Percentiles rank a stretch among this genome's conserved stretches.
Conservation (phyloP, 345 rosid species). For the Brassica rapa region DNA sequence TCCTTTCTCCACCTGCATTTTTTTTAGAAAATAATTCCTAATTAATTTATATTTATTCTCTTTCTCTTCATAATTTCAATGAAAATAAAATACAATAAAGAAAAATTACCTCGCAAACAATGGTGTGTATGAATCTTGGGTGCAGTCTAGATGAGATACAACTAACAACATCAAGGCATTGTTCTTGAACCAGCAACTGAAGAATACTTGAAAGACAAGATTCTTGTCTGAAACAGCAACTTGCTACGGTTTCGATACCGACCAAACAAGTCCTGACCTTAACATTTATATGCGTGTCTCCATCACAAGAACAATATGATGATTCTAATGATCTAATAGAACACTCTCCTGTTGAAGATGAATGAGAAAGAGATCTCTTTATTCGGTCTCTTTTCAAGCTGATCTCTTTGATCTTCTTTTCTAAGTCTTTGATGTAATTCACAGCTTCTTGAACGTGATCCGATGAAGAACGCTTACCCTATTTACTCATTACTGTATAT, state of each 20-base stretch:
- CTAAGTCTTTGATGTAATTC: slow-evolving; percentile 34
- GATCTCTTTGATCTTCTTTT: slow-evolving; percentile 26
- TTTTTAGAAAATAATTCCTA: neutral
- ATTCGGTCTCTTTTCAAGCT: slow-evolving; percentile 21
- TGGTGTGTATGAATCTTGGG: slow-evolving; percentile 30
- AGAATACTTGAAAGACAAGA: slow-evolving; percentile 29
- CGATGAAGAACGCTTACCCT: slow-evolving; percentile 38
- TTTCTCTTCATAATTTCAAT: neutral
- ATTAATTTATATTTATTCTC: neutral
- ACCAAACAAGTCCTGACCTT: slow-evolving; percentile 23
- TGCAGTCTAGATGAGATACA: slow-evolving; percentile 23
- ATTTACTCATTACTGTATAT: neutral
- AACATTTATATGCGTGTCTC: slow-evolving; percentile 20
- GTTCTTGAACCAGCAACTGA: slow-evolving; percentile 27
- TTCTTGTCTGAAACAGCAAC: slow-evolving; percentile 25
- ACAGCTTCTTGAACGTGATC: slow-evolving; percentile 29
- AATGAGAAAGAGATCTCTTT: slow-evolving; percentile 17
- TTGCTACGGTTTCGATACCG: slow-evolving; percentile 30
- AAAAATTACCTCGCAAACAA: slow-evolving; percentile 26
- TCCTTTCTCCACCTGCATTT: slow-evolving; percentile 26
- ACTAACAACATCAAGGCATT: slow-evolving; percentile 31
- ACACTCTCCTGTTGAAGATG: slow-evolving; percentile 1
- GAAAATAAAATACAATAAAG: neutral
- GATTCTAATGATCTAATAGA: slow-evolving; percentile 6
- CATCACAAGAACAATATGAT: slow-evolving; percentile 31